phyloP scores from a whole-genome alignment of 768 basidiomycete species.

The Termitomyces sp. region DNA sequence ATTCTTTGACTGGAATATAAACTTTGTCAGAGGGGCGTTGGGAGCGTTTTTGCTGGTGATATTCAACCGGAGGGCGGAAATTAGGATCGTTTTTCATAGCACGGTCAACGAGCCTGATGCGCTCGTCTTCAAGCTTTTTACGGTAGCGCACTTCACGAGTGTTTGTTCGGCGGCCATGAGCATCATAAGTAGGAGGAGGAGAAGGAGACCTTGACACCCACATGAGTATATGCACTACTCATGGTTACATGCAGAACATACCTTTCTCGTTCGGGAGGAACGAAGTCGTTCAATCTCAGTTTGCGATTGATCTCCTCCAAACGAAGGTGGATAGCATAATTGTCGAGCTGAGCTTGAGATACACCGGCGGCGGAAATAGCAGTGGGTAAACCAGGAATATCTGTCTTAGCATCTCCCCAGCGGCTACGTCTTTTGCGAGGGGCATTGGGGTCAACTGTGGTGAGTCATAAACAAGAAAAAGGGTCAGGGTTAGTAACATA shows the following conservation, averaged over 20 bases:
- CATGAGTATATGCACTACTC: constrained; percentile 23
- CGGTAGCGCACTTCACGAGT: constrained; percentile 98
- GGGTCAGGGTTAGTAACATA: constrained; percentile 55
- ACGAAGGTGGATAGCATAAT: constrained; percentile 93
- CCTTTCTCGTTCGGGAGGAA: constrained; percentile 95
- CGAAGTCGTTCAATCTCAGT: constrained; percentile 87
- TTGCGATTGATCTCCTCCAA: constrained; percentile 98
- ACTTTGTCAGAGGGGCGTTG: constrained; percentile 96
- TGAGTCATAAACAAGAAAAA: constrained; percentile 37
- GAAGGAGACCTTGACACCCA: constrained; percentile 71
- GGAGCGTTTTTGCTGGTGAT: constrained; percentile 90
- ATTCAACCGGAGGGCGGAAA: constrained; percentile 96
- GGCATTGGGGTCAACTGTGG: constrained; percentile 73
- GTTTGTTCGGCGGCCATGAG: constrained; percentile 96
- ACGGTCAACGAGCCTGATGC: constrained; percentile 88
- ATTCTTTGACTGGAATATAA: constrained; percentile 99
- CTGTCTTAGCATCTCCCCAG: constrained; percentile 93
- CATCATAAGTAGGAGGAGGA: constrained; percentile 96
- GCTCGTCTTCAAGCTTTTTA: constrained; percentile 91
- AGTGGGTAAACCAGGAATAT: constrained; percentile 90
- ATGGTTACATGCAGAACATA: constrained; percentile 23
- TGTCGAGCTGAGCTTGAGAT: constrained; percentile 93
- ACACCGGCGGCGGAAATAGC: constrained; percentile 92
- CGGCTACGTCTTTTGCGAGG: constrained; percentile 94
- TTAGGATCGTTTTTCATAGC: constrained; percentile 98